phyloP scores from a whole-genome alignment of 192 early-diverging fungal genomes.

The Backusella tuberculispora region DNA sequence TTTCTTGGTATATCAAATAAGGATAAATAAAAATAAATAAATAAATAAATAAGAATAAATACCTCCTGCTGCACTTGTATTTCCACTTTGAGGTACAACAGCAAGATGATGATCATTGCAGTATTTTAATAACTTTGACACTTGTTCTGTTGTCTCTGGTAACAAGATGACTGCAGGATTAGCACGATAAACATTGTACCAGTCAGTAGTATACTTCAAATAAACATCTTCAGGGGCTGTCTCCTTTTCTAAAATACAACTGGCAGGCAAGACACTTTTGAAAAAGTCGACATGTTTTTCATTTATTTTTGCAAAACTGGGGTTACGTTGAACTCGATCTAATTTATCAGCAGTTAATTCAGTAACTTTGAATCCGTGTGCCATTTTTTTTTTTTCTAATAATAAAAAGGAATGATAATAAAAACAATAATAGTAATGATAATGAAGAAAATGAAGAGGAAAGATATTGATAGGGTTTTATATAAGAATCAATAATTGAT shows the following conservation, averaged over 20 bases:
- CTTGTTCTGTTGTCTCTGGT: constrained; percentile 84
- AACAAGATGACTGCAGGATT: constrained; percentile 61
- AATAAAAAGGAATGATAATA: too few relatives aligned
- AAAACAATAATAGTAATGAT: too few relatives aligned
- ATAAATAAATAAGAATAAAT: not conserved
- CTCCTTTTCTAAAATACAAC: constrained; percentile 42
- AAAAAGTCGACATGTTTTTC: constrained; percentile 62
- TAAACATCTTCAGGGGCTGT: constrained; percentile 48
- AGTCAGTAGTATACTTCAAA: constrained; percentile 78
- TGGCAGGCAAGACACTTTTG: constrained; percentile 46
- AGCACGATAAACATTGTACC: constrained; percentile 91
- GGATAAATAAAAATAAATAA: not conserved
- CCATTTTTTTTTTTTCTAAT: not conserved
- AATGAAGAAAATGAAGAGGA: too few relatives aligned
- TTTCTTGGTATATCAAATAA: not conserved
- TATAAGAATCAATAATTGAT: too few relatives aligned
- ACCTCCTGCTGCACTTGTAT: constrained; percentile 95
- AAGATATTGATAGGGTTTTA: too few relatives aligned
- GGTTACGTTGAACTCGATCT: constrained; percentile 43
- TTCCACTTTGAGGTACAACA: constrained; percentile 97
- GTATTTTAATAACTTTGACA: constrained; percentile 80
- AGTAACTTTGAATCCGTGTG: constrained; percentile 29
- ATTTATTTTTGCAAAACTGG: constrained; percentile 40
- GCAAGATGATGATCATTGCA: constrained; percentile 86
- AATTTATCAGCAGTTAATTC: constrained; percentile 46